These are phyloP conservation scores for Pleurotus pulmonarius DNA, from an alignment of 768 basidiomycete genomes.

Conservation along the genomic window DNA sequence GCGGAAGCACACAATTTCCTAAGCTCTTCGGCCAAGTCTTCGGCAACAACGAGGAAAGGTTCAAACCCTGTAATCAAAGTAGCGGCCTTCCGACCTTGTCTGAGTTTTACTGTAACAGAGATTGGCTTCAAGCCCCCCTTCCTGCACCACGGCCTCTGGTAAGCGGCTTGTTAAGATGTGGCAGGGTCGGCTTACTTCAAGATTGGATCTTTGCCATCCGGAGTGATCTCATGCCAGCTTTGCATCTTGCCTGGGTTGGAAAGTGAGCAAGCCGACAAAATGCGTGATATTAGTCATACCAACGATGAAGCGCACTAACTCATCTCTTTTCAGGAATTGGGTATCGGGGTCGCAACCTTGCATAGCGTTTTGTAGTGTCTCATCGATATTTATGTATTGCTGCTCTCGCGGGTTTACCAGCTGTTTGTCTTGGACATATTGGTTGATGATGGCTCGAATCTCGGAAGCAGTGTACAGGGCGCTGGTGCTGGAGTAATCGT, in stretches of 20 bases:
- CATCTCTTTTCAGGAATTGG: conserved; percentile 68
- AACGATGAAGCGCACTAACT: conserved; percentile 48
- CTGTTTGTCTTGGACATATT: conserved; percentile 56
- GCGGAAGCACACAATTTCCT: conserved; percentile 74
- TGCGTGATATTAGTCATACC: conserved; percentile 4
- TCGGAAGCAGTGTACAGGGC: conserved; percentile 54
- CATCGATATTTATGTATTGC: conserved; percentile 68
- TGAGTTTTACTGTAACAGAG: conserved; percentile 60
- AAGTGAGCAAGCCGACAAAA: neutral
- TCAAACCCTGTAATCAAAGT: conserved; percentile 82
- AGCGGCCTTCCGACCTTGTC: conserved; percentile 75
- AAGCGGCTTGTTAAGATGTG: neutral
- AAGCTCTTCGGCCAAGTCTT: conserved; percentile 76
- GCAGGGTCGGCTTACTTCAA: conserved; percentile 46
- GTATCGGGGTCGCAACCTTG: conserved; percentile 1
- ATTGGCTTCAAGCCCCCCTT: conserved; percentile 77
- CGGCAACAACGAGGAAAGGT: conserved; percentile 62
- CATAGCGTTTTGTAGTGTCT: conserved; percentile 27
- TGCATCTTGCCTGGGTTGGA: conserved; percentile 57
- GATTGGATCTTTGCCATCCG: conserved; percentile 51
- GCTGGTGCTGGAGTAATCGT: conserved; percentile 34
- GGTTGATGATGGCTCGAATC: conserved; percentile 52
- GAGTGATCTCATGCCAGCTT: conserved; percentile 62
- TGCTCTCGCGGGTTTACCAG: conserved; percentile 67
- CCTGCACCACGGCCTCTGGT: conserved; percentile 32